A percentile compares a stretch with the other conserved stretches of the same genome.
Evolutionary conservation across 306 rosid species (phyloP).

Genomic region (Astragalus membranaceus): DNA sequence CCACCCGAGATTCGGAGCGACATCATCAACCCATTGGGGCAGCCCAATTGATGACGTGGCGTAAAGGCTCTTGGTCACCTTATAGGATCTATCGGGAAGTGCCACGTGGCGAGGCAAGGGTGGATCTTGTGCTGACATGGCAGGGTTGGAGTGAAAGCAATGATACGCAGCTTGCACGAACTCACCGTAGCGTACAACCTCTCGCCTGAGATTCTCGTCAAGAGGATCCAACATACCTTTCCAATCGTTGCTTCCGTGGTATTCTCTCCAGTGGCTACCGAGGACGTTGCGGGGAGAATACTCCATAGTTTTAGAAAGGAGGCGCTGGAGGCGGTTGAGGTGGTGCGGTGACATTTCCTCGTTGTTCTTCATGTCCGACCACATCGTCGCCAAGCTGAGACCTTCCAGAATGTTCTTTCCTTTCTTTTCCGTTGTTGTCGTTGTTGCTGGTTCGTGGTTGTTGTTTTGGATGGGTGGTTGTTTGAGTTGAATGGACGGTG

Average conservation of each 20-base stretch:
- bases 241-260: slow-evolving; percentile 74
- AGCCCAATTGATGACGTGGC: slow-evolving; percentile 78
- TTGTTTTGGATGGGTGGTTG: not conserved
- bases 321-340: slow-evolving; percentile 50
- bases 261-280: slow-evolving; percentile 68
- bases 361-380: slow-evolving; percentile 57
- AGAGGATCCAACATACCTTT: slow-evolving; percentile 79
- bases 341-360: slow-evolving; percentile 92
- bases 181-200: slow-evolving; percentile 83
- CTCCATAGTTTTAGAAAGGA: slow-evolving; percentile 53
- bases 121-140: slow-evolving; percentile 48
- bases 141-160: slow-evolving; percentile 60
- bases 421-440: slow-evolving; percentile 23
- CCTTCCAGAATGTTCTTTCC: slow-evolving; percentile 43
- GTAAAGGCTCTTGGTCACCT: slow-evolving; percentile 68
- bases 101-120: slow-evolving; percentile 41
- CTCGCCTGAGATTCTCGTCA: slow-evolving; percentile 94
- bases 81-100: slow-evolving; percentile 50
- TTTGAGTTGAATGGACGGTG: too few relatives aligned
- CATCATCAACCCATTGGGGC: slow-evolving; percentile 70
- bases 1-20: slow-evolving; percentile 87
- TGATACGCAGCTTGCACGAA: slow-evolving; percentile 83
- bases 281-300: slow-evolving; percentile 71
- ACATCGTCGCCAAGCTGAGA: slow-evolving; percentile 44
- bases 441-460: not conserved